Evolutionary conservation across 164 flowering plant species (phyloP).

Genomic region (Warburgia ugandensis): DNA sequence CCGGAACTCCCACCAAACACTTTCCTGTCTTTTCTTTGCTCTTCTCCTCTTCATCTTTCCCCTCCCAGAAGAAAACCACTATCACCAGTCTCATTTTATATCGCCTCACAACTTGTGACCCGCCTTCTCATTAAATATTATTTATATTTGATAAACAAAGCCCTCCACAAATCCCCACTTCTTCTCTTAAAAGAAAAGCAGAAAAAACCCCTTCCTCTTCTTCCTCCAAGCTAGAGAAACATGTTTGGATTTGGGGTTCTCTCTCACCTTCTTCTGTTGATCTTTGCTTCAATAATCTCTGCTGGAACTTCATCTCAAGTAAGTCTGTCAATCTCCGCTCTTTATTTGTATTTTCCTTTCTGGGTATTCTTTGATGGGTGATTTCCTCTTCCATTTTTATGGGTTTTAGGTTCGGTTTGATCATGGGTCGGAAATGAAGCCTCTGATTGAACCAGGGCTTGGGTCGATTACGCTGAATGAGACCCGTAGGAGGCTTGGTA

Average conservation of each 20-base stretch:
- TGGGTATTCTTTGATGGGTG: not conserved
- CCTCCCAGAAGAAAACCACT: no score
- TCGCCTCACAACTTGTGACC: no score
- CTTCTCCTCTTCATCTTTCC: no score
- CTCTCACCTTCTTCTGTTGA: slow-evolving; percentile 7
- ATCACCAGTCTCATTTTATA: no score
- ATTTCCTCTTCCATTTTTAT: not conserved
- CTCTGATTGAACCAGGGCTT: slow-evolving; percentile 34
- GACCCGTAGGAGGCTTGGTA: slow-evolving; percentile 52
- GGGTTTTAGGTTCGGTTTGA: not conserved
- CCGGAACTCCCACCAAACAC: no score
- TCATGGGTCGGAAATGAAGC: slow-evolving; percentile 38
- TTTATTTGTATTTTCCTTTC: not conserved
- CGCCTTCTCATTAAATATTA: no score
- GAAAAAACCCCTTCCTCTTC: no score
- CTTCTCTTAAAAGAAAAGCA: no score
- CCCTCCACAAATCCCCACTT: no score
- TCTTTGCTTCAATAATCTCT: slow-evolving; percentile 7
- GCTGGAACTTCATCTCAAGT: slow-evolving; percentile 6
- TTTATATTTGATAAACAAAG: no score
- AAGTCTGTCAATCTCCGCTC: not conserved
- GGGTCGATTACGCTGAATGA: slow-evolving; percentile 47
- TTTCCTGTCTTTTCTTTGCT: no score
- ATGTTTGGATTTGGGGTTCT: slow-evolving; percentile 8
- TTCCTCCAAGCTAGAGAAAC: no score